phyloP scores from a whole-genome alignment of 768 basidiomycete species.

The Podaxis sp. region DNA sequence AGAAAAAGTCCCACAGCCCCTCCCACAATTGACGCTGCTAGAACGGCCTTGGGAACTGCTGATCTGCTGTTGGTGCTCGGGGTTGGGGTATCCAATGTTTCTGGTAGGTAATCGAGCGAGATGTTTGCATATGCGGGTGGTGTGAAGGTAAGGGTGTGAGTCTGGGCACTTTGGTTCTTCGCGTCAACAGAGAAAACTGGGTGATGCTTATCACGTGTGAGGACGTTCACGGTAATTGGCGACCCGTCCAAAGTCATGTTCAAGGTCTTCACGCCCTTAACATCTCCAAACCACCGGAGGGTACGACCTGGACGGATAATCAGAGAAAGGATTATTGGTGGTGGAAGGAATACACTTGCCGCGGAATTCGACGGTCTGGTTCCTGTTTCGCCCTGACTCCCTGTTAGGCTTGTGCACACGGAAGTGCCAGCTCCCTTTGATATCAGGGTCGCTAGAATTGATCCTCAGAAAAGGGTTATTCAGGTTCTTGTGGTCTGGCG shows the following conservation, averaged over 20 bases:
- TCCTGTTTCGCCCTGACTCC: background rate
- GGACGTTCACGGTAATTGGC: background rate
- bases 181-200: background rate
- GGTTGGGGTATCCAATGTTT: background rate
- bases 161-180: background rate
- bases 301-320: too few species aligned
- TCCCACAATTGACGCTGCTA: background rate
- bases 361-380: background rate
- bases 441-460: background rate
- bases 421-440: background rate
- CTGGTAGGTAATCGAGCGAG: background rate
- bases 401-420: background rate
- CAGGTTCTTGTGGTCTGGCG: background rate
- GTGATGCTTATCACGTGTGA: background rate
- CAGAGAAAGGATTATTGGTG: too few species aligned
- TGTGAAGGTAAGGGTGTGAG: background rate
- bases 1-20: background rate
- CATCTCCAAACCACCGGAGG: too few species aligned
- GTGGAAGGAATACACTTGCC: too few species aligned
- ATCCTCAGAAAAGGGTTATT: constrained; percentile 1
- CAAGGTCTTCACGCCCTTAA: background rate
- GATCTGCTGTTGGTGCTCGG: background rate
- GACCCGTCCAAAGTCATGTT: background rate
- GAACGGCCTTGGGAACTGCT: background rate
- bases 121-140: too few species aligned